Evolutionary conservation across 2,329 filamentous ascomycete genomes (phyloP), one percentile per base, ranked within the genome.

Genomic region (Fusarium pseudoanthophilum): DNA sequence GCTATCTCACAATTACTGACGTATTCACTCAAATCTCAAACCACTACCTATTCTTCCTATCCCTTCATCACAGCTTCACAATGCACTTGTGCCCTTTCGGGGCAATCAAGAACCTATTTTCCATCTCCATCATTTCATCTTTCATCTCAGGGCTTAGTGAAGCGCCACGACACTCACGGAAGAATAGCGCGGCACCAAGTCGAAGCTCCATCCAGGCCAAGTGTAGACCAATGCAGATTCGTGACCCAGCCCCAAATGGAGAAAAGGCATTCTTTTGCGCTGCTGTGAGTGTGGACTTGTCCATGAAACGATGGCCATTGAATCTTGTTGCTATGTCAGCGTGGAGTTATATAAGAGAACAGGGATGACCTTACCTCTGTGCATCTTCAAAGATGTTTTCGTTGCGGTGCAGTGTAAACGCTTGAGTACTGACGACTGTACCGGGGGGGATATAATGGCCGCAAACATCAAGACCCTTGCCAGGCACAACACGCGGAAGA

Each of bases 191-290:
- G 0, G 63, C 26, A 1, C 57, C 69, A 16, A 73, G 67, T 9
- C 72, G 59, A 0, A 75, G 20, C 18, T 75, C 72, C 48, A 64
- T 75, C 26, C 63, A 67, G 3, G 73, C 73, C 3, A 75, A 36
- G 4, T 75, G 72, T 10, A 73, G 18, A 0, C 73, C 73, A 4
- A 75, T 58, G 1, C 73, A 75, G 4, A 64, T 52, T 6, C 69
- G n/a, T 8, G 73, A 68, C 0, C 73, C 73, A 20, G 60, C 69
- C 0, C 73, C 72, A 9, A 75, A 75, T 1, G 73, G 66, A 1
- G 69, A 58, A 0, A 63, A 34, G 1, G 64, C 40, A 3, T 36
- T 11, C n/a, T 58, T 66, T 10, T 66, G 60, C 0, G 18, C 21
- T 13, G 7, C 3, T 7, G 64, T 65, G 3, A 59, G 5, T 0